These are phyloP conservation scores for Lachancea sp. DNA, from an alignment of 805 yeast genomes.

Conservation along the genomic window DNA sequence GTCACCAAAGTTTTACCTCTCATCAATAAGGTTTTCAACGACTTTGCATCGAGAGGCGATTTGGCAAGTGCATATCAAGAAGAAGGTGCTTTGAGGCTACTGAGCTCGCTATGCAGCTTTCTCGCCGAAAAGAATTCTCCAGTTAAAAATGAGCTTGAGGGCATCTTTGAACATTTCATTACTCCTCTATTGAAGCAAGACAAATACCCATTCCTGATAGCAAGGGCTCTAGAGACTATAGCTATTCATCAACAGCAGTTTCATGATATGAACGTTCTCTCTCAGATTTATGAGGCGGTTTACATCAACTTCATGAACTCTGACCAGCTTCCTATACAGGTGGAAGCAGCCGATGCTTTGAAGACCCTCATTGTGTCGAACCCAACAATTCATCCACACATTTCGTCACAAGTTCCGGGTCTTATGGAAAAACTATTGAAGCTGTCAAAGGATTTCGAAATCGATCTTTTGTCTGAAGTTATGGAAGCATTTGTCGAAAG, in stretches of 20 bases:
- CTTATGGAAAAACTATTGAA: constrained; percentile 75
- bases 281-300: constrained; percentile 37
- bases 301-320: constrained; percentile 35
- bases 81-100: constrained; percentile 76
- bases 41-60: constrained; percentile 32
- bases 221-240: constrained; percentile 61
- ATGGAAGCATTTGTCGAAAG: constrained; percentile 92
- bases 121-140: constrained; percentile 37
- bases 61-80: constrained; percentile 49
- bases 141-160: constrained; percentile 51
- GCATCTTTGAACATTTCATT: constrained; percentile 52
- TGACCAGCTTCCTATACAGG: constrained; percentile 63
- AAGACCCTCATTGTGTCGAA: constrained; percentile 69
- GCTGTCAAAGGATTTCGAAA: constrained; percentile 73
- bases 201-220: constrained; percentile 57
- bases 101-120: constrained; percentile 57
- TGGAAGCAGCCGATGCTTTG: constrained; percentile 83
- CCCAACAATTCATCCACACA: constrained; percentile 56
- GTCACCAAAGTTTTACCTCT: constrained; percentile 50
- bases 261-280: constrained; percentile 35
- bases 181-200: constrained; percentile 55
- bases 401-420: constrained; percentile 66
- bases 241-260: constrained; percentile 33
- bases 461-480: constrained; percentile 80
- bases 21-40: constrained; percentile 43